phyloP scores from a whole-genome alignment of 2,329 filamentous ascomycete species.

The Byssoonygena ceratinophila region DNA sequence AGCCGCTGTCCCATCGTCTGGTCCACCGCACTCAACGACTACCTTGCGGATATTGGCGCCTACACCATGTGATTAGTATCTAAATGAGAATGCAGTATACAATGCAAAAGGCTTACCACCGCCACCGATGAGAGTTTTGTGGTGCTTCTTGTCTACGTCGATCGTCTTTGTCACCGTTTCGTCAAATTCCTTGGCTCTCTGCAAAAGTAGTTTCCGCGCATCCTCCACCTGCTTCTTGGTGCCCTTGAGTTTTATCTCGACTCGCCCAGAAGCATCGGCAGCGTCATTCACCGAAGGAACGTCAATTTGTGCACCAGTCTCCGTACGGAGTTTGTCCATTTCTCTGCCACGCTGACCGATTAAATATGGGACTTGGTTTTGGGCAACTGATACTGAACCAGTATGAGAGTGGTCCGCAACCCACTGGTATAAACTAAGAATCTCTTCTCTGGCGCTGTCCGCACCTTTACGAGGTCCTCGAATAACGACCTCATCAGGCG shows the following conservation, averaged over 20 bases:
- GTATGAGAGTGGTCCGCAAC: constrained; percentile 76
- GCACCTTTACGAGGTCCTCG: constrained; percentile 88
- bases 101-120: constrained; percentile 55
- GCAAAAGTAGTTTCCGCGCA: constrained; percentile 79
- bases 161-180: constrained; percentile 76
- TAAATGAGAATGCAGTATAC: background rate
- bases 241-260: constrained; percentile 85
- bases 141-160: constrained; percentile 89
- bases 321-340: constrained; percentile 77
- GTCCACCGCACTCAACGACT: constrained; percentile 77
- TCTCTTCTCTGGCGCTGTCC: constrained; percentile 82
- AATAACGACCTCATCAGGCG: constrained; percentile 76
- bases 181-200: constrained; percentile 78
- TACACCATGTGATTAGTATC: constrained; percentile 39
- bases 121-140: constrained; percentile 77
- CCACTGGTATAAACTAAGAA: constrained; percentile 79
- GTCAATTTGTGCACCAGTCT: constrained; percentile 81
- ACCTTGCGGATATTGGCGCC: constrained; percentile 78
- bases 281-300: constrained; percentile 72
- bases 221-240: constrained; percentile 83
- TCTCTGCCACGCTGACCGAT: constrained; percentile 84
- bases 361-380: constrained; percentile 83
- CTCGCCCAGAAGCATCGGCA: constrained; percentile 52
- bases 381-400: constrained; percentile 71
- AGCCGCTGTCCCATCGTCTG: constrained; percentile 72